phyloP scores from a whole-genome alignment of 2,329 filamentous ascomycete species.

The Clarireedia hainanense region DNA sequence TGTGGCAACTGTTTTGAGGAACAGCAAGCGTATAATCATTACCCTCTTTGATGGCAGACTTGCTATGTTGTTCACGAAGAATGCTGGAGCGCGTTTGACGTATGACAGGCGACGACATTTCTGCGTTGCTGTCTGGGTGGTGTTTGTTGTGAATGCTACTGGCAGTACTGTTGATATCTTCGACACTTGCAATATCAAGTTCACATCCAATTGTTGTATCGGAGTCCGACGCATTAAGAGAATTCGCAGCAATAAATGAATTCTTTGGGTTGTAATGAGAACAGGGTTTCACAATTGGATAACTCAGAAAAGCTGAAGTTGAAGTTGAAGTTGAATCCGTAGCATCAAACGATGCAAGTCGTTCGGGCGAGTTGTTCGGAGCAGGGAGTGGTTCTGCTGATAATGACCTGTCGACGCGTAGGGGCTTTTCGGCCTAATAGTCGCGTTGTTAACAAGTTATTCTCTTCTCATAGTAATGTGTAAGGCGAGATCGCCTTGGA shows the following conservation, averaged over 20 bases:
- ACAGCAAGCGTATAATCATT: not conserved
- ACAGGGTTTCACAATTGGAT: not conserved
- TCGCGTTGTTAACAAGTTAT: not conserved
- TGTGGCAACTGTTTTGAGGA: not conserved
- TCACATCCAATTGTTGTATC: not conserved
- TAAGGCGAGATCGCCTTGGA: not conserved
- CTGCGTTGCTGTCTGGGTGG: not conserved
- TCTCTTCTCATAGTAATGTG: not conserved
- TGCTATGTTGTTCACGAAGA: not conserved
- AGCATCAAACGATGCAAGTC: constrained; percentile 1
- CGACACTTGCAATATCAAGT: not conserved
- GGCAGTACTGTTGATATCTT: not conserved
- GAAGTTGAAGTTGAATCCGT: not conserved
- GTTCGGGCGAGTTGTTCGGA: not conserved
- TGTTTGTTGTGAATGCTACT: not conserved
- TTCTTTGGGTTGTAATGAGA: not conserved
- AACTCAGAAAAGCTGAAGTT: not conserved
- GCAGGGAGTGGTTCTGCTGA: not conserved
- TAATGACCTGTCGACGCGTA: not conserved
- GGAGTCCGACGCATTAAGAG: not conserved
- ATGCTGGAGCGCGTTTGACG: not conserved
- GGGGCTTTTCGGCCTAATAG: not conserved
- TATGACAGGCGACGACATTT: not conserved
- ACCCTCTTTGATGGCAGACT: not conserved
- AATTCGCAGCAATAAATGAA: not conserved